phyloP scores from a whole-genome alignment of 495 filamentous ascomycete species.

The Neurospora sp. region DNA sequence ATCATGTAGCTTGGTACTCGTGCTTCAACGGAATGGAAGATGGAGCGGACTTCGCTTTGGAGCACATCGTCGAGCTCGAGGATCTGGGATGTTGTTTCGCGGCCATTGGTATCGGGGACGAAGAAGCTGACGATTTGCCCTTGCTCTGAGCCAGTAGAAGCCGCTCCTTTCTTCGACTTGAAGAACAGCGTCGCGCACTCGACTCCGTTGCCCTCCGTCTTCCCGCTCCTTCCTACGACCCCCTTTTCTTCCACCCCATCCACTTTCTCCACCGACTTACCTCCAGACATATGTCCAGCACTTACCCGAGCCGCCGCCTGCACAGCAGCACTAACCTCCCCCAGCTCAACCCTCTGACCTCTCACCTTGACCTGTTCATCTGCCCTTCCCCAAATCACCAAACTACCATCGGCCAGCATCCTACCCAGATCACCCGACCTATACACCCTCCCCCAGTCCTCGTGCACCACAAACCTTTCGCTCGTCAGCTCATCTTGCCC shows the following conservation, averaged over 20 bases:
- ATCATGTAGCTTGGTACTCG: constrained; percentile 58
- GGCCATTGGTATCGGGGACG: constrained; percentile 27
- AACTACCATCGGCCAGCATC: constrained; percentile 56
- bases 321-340: constrained; percentile 59
- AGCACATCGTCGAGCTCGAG: constrained; percentile 14
- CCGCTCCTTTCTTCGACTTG: not conserved
- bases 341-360: constrained; percentile 68
- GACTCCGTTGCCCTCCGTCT: not conserved
- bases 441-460: constrained; percentile 55
- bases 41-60: constrained; percentile 12
- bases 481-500: constrained; percentile 43
- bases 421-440: constrained; percentile 63
- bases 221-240: not conserved
- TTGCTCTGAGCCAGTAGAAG: constrained; percentile 4
- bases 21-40: constrained; percentile 32
- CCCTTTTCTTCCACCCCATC: constrained; percentile 27
- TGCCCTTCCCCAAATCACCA: constrained; percentile 61
- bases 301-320: constrained; percentile 9
- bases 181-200: constrained; percentile 43
- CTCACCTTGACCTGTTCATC: constrained; percentile 79
- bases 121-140: constrained; percentile 50
- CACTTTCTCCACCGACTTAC: not conserved
- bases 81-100: constrained; percentile 8
- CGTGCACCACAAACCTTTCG: constrained; percentile 54
- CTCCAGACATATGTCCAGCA: not conserved